Evolutionary conservation across 2,329 filamentous ascomycete species (phyloP), one percentile per base, ranked within the genome.

Genomic region (Pseudomassariella vexata): DNA sequence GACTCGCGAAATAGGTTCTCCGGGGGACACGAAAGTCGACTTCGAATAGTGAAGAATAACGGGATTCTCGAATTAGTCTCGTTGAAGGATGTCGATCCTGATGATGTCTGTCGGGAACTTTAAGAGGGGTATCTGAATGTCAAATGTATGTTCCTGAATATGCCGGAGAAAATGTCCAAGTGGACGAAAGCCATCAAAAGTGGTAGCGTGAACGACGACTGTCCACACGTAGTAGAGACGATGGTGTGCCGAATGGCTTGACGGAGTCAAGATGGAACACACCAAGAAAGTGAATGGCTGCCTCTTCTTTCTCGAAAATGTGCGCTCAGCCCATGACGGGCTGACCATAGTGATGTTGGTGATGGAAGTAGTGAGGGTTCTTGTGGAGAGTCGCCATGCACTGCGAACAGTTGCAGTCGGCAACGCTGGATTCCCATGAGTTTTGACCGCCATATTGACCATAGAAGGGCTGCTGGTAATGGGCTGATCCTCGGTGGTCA

Each of bases 251-350:
- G 24, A 33, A 23, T 24, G 24, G 22, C 28, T 15, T 22, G 22
- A 30, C 20, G 30, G 15, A 19, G 34, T 36, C 34, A 46, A 29
- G 24, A 37, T 32, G 36, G 27, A 34, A 34, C 32, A 46, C 40
- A 42, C 35, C 37, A 42, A 34, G 9, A 35, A 24, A 28, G 23
- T 18, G 14, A 31, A n/a, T 16, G 6, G 20, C 19, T 4, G 5
- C 7, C 24, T 7, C 9, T 31, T 10, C n/a, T 2, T 12, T 4
- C 19, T 9, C n/a, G 6, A 8, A 12, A 21, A 5, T 11, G 16
- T 6, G 8, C n/a, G 17, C 31, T 61, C 49, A 73, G 32, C 73
- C 72, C 52, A 76, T 66, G 11, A 77, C 73, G 10, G 73, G 57
- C 48, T 76, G 73, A 18, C 66, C 63, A 35, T 73, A 76, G 24